Percentiles rank a stretch among this genome's conserved stretches.
Conservation (phyloP, 2,329 filamentous ascomycete genomes). For the Zymoseptoria passerinii region DNA sequence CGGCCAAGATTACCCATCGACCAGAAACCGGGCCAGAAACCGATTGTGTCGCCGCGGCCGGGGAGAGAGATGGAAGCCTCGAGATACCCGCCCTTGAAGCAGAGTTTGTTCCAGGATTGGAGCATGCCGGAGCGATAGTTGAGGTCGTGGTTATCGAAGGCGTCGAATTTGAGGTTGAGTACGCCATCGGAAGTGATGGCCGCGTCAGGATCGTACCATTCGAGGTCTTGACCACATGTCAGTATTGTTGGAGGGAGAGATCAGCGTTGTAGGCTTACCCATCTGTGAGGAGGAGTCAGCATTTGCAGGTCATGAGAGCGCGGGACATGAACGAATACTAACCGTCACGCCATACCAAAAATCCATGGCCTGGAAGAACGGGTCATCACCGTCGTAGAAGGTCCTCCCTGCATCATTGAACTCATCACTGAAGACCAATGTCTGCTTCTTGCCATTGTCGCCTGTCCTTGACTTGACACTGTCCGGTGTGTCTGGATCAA, state of each 20-base stretch:
- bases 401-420: slow-evolving; percentile 60
- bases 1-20: slow-evolving; percentile 65
- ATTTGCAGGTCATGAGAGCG: background rate
- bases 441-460: slow-evolving; percentile 52
- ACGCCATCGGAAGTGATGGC: slow-evolving; percentile 31
- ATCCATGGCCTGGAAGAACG: slow-evolving; percentile 59
- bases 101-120: slow-evolving; percentile 47
- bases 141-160: slow-evolving; percentile 54
- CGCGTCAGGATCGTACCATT: slow-evolving; percentile 41
- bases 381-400: slow-evolving; percentile 63
- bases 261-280: background rate
- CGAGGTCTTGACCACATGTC: slow-evolving; percentile 43
- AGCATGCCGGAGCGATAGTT: slow-evolving; percentile 45
- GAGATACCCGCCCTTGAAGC: slow-evolving; percentile 62
- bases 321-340: background rate
- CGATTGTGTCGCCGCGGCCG: slow-evolving; percentile 56
- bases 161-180: slow-evolving; percentile 54
- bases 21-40: slow-evolving; percentile 72
- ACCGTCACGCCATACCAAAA: slow-evolving; percentile 63
- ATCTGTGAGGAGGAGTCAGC: background rate
- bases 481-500: slow-evolving; percentile 60
- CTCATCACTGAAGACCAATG: slow-evolving; percentile 62
- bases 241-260: slow-evolving; percentile 22
- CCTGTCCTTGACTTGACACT: slow-evolving; percentile 49
- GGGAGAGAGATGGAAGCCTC: slow-evolving; percentile 64